Percentiles rank a stretch among this genome's conserved stretches.
These are phyloP conservation scores for Tolypocladium capitatum DNA, from an alignment of 2,329 filamentous ascomycete genomes.

Conservation along the genomic window DNA sequence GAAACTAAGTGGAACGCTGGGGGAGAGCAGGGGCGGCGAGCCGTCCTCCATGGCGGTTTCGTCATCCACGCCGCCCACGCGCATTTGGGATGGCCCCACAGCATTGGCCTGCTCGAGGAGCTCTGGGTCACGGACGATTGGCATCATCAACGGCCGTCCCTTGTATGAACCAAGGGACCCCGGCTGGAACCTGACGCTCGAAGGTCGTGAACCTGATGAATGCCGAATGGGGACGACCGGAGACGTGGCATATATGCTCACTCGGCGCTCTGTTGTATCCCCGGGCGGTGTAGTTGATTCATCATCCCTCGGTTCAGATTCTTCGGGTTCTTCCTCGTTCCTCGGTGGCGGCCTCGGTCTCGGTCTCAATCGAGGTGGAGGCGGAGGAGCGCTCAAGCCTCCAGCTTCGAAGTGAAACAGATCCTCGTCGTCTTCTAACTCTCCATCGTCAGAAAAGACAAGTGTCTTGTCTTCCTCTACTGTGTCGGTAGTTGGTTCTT, in stretches of 20 bases:
- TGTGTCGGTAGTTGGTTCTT: not conserved
- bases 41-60: slow-evolving; percentile 33
- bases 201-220: slow-evolving; percentile 7
- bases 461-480: slow-evolving; percentile 2
- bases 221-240: slow-evolving; percentile 26
- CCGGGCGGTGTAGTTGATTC: slow-evolving; percentile 1
- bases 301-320: slow-evolving; percentile 14
- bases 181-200: slow-evolving; percentile 20
- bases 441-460: not conserved
- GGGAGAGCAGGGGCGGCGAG: slow-evolving; percentile 26
- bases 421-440: slow-evolving; percentile 6
- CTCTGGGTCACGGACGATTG: slow-evolving; percentile 34
- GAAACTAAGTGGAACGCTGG: slow-evolving; percentile 32
- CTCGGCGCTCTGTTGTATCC: not conserved
- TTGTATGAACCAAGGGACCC: slow-evolving; percentile 40
- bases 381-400: slow-evolving; percentile 18
- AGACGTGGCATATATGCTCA: slow-evolving; percentile 26
- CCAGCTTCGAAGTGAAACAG: slow-evolving; percentile 33
- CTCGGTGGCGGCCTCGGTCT: slow-evolving; percentile 4
- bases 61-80: slow-evolving; percentile 41
- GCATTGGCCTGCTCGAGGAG: slow-evolving; percentile 34
- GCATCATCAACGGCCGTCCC: slow-evolving; percentile 38
- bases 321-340: not conserved
- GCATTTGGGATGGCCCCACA: slow-evolving; percentile 34
- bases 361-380: no score